Conservation (phyloP, 2,329 filamentous ascomycete species). For the Chlorencoelia australis region DNA sequence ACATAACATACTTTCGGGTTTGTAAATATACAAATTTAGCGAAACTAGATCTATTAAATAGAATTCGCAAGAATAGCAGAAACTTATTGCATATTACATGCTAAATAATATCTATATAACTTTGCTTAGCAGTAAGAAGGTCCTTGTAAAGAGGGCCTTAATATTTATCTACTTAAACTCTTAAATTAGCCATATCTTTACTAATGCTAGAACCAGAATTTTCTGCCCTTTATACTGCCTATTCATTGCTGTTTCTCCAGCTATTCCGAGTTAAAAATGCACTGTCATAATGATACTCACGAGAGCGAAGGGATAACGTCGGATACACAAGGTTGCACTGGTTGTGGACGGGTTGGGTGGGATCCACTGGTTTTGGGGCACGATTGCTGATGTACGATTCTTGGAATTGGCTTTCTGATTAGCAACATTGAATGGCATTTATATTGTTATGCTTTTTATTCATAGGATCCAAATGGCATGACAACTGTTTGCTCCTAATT, state of each 20-base stretch:
- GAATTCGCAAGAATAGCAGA: not conserved
- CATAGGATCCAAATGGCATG: not conserved
- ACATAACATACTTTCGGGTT: not conserved
- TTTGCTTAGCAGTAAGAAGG: not conserved
- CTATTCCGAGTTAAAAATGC: not conserved
- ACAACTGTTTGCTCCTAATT: not conserved
- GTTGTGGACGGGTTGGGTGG: not conserved
- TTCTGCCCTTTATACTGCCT: not conserved
- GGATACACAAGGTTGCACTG: not conserved
- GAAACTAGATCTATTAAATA: not conserved
- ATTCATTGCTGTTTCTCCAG: not conserved
- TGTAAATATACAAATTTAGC: not conserved
- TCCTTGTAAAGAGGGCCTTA: not conserved
- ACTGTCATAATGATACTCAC: not conserved
- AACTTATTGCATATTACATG: not conserved
- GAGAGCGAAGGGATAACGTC: not conserved
- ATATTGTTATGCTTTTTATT: not conserved
- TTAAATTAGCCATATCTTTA: slow-evolving; percentile 1
- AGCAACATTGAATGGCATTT: not conserved
- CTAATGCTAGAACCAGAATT: slow-evolving; percentile 1
- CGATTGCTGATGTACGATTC: not conserved
- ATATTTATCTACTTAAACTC: not conserved
- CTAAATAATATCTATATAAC: not conserved
- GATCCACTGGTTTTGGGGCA: not conserved
- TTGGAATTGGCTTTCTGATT: not conserved